phyloP scores from a whole-genome alignment of 768 basidiomycete species.

The Lactifluus piperatus region DNA sequence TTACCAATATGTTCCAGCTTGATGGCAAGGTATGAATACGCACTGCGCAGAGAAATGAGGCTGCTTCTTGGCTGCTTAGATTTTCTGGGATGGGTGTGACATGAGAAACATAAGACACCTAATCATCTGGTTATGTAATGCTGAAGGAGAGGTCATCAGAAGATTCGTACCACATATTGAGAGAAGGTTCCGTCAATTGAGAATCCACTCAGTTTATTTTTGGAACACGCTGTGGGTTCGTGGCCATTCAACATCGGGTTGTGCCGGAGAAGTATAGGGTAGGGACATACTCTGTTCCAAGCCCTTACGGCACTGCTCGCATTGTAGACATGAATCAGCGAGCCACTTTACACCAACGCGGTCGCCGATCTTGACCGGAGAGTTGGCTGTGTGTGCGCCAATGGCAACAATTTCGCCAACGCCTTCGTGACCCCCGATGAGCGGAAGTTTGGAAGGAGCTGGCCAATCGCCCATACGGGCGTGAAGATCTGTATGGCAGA shows the following conservation, averaged over 20 bases:
- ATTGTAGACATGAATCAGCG: slow-evolving; percentile 64
- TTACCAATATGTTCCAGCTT: not conserved
- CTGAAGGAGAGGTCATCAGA: slow-evolving; percentile 15
- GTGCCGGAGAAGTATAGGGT: not conserved
- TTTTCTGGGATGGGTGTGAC: slow-evolving; percentile 76
- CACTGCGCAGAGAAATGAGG: slow-evolving; percentile 72
- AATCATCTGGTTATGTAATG: not conserved
- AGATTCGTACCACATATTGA: slow-evolving; percentile 42
- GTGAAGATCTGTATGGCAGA: slow-evolving; percentile 85
- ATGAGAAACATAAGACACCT: slow-evolving; percentile 60
- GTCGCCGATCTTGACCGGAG: slow-evolving; percentile 64
- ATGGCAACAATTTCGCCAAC: slow-evolving; percentile 78
- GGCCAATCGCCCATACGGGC: slow-evolving; percentile 78
- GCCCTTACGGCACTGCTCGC: slow-evolving; percentile 71
- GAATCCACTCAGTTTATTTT: slow-evolving; percentile 59
- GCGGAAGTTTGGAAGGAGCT: slow-evolving; percentile 47
- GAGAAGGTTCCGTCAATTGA: slow-evolving; percentile 71
- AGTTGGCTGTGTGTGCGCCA: slow-evolving; percentile 48
- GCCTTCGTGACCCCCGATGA: slow-evolving; percentile 75
- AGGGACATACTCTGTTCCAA: slow-evolving; percentile 57
- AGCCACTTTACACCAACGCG: slow-evolving; percentile 82
- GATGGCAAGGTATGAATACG: slow-evolving; percentile 19
- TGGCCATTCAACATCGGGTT: not conserved
- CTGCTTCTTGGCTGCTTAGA: slow-evolving; percentile 56
- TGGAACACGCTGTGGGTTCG: slow-evolving; percentile 41